Evolutionary conservation across 768 basidiomycete species (phyloP).

Genomic region (Pleurotus pulmonarius): DNA sequence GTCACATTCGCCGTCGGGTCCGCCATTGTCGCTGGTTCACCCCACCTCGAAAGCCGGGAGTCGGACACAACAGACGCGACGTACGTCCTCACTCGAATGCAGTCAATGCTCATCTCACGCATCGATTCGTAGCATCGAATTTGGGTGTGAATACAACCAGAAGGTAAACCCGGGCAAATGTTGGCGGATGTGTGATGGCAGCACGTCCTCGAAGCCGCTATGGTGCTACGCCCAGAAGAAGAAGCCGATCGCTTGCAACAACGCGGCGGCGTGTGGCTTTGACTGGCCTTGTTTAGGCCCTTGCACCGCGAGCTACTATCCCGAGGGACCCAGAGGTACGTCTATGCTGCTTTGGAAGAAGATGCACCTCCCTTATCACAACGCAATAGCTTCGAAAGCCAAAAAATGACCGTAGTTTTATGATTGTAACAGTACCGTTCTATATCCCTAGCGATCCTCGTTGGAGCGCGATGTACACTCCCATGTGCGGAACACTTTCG

Average conservation of each 20-base stretch:
- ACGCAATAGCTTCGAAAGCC: no score
- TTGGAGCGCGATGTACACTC: not conserved
- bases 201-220: not conserved
- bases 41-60: not conserved
- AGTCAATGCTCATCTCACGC: no score
- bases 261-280: not conserved
- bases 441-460: not conserved
- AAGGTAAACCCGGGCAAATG: conserved; percentile 1
- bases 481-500: not conserved
- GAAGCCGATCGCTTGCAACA: not conserved
- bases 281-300: conserved; percentile 1
- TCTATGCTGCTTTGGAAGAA: no score
- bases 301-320: not conserved
- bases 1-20: not conserved
- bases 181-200: not conserved
- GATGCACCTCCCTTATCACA: no score
- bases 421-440: not conserved
- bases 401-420: no score
- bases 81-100: no score
- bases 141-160: conserved; percentile 2
- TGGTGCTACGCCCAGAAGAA: conserved; percentile 1
- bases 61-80: not conserved
- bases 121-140: not conserved
- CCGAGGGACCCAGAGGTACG: not conserved
- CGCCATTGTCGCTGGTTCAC: not conserved